A percentile compares a stretch with the other conserved stretches of the same genome.
phyloP scores from a whole-genome alignment of 2,329 filamentous ascomycete species.

The Ophiostoma tasmaniense region DNA sequence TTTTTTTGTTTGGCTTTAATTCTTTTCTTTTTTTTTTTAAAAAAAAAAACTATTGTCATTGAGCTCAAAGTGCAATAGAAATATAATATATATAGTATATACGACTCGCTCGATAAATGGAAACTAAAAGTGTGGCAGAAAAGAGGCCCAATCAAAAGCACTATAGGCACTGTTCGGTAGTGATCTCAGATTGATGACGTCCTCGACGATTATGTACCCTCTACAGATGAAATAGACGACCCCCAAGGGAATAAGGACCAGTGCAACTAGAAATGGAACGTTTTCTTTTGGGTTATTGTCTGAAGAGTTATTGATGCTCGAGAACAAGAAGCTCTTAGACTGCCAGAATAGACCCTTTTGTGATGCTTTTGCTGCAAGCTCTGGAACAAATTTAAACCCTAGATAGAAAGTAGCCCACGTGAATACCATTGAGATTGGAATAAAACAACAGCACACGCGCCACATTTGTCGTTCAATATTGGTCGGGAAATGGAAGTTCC shows the following conservation, averaged over 20 bases:
- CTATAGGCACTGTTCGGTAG: not conserved
- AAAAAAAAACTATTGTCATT: too few species aligned
- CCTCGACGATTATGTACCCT: not conserved
- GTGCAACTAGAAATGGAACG: not conserved
- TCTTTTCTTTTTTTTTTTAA: too few species aligned
- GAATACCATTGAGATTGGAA: not conserved
- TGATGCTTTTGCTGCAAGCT: not conserved
- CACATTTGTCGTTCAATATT: not conserved
- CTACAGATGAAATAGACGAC: not conserved
- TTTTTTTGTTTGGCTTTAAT: too few species aligned
- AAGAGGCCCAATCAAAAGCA: not conserved
- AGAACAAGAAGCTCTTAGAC: not conserved
- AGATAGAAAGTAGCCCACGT: not conserved
- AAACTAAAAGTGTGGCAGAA: constrained; percentile 3
- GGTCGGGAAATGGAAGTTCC: constrained; percentile 9
- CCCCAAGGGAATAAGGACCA: not conserved
- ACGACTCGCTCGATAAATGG: too few species aligned
- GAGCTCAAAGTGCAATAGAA: too few species aligned
- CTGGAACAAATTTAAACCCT: not conserved
- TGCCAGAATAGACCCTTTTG: not conserved
- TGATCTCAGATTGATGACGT: not conserved
- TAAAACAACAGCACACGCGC: not conserved
- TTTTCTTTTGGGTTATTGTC: not conserved
- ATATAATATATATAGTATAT: too few species aligned
- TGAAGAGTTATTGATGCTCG: not conserved